Percentiles rank a stretch among this genome's conserved stretches.
Evolutionary conservation across 2,329 filamentous ascomycete species (phyloP).

Genomic region (Ascochyta clinopodiicola): DNA sequence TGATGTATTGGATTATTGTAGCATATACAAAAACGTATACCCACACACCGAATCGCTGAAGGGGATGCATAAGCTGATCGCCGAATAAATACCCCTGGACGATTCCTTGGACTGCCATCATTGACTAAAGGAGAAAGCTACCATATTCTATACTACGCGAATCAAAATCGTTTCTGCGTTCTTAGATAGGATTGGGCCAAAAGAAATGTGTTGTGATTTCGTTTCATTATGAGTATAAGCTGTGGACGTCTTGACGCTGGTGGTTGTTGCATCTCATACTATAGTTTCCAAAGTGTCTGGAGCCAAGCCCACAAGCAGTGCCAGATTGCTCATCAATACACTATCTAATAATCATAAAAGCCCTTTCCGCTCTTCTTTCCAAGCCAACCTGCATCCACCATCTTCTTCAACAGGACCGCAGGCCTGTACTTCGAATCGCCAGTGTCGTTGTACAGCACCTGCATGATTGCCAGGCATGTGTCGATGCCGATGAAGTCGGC

Average conservation of each 20-base stretch:
- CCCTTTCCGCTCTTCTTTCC: constrained; percentile 98
- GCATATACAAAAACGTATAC: neutral
- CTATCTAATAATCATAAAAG: constrained; percentile 80
- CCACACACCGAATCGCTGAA: neutral
- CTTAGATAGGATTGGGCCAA: no score
- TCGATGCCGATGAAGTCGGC: constrained; percentile 98
- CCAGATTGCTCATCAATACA: neutral
- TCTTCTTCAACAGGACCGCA: constrained; percentile 84
- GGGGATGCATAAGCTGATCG: neutral
- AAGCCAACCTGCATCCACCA: constrained; percentile 97
- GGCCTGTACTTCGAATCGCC: constrained; percentile 96
- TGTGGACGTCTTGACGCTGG: neutral
- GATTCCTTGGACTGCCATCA: no score
- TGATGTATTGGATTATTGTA: constrained; percentile 9
- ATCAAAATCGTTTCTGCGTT: no score
- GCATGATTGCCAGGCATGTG: constrained; percentile 97
- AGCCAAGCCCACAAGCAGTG: no score
- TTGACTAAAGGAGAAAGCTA: no score
- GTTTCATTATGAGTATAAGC: neutral
- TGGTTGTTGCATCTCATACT: no score
- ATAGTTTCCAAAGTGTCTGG: no score
- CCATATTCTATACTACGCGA: no score
- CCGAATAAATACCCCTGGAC: no score
- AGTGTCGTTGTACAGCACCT: constrained; percentile 87
- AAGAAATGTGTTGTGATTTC: no score